phyloP scores from a whole-genome alignment of 1,139 yeast species.

The Diutina pseudorugosa region DNA sequence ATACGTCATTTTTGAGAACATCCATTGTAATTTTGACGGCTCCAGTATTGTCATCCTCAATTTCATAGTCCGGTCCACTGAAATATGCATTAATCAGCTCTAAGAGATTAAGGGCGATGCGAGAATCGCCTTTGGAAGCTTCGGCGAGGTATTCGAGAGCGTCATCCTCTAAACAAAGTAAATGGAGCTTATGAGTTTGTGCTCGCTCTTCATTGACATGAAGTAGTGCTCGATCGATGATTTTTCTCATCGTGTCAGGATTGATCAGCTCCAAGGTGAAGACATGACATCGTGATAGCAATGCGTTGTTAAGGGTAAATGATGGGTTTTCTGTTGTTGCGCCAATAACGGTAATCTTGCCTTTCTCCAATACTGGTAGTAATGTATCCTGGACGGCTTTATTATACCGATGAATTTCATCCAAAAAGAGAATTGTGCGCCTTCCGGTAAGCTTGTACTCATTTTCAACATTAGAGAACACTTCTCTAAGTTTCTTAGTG shows the following conservation, averaged over 20 bases:
- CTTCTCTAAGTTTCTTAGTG: conserved; percentile 54
- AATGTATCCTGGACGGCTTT: conserved; percentile 84
- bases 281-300: conserved; percentile 79
- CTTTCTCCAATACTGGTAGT: conserved; percentile 60
- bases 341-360: conserved; percentile 61
- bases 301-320: conserved; percentile 77
- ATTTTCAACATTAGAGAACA: conserved; percentile 63
- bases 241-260: conserved; percentile 39
- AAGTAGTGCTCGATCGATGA: conserved; percentile 52
- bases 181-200: conserved; percentile 22
- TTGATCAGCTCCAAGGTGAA: conserved; percentile 63
- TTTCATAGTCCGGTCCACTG: conserved; percentile 20
- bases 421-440: conserved; percentile 71
- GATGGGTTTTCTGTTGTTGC: conserved; percentile 98
- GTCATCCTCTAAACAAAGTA: conserved; percentile 41
- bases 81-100: conserved; percentile 39
- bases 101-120: conserved; percentile 67
- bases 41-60: conserved; percentile 10
- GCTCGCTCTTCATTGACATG: conserved; percentile 49
- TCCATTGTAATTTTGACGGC: conserved; percentile 22
- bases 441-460: conserved; percentile 55
- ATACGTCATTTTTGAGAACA: conserved; percentile 23
- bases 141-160: conserved; percentile 61
- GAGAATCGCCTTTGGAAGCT: conserved; percentile 81
- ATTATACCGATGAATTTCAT: conserved; percentile 87